Evolutionary conservation across 116 monocot species (phyloP).

Genomic region (Dioscorea cayenensis): DNA sequence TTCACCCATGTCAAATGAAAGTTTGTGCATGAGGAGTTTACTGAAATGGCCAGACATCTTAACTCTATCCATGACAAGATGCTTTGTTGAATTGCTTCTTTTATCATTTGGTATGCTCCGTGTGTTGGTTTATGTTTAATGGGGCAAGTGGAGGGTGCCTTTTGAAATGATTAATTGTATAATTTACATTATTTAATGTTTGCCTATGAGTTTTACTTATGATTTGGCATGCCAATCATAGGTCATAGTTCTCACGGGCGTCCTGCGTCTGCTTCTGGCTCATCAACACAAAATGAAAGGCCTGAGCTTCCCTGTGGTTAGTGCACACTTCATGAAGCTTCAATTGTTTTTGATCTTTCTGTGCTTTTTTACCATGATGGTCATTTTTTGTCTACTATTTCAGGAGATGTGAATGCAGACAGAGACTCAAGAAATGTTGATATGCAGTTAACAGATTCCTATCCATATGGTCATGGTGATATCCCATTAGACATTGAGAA

Average conservation of each 20-base stretch:
- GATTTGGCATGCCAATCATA: constrained; percentile 6
- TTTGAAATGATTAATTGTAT: not conserved
- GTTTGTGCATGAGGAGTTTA: not conserved
- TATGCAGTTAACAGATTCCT: constrained; percentile 27
- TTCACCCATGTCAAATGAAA: no score
- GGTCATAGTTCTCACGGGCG: constrained; percentile 53
- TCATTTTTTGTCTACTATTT: constrained; percentile 1
- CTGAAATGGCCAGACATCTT: not conserved
- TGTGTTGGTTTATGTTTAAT: not conserved
- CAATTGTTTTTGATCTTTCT: not conserved
- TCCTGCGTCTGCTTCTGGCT: constrained; percentile 45
- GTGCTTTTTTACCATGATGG: not conserved
- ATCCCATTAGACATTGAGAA: constrained; percentile 18
- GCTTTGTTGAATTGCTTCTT: not conserved
- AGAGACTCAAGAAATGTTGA: constrained; percentile 14
- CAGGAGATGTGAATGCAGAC: constrained; percentile 27
- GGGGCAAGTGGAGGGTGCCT: not conserved
- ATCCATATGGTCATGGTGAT: constrained; percentile 8
- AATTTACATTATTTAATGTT: not conserved
- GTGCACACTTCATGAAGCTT: not conserved
- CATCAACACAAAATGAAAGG: constrained; percentile 21
- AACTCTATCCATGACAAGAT: not conserved
- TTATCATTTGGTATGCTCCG: not conserved
- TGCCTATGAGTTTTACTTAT: not conserved
- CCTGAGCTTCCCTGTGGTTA: constrained; percentile 9